A percentile compares a stretch with the other conserved stretches of the same genome.
Conservation (phyloP, 169 alveolate genomes). For the Babesia gibsoni region DNA sequence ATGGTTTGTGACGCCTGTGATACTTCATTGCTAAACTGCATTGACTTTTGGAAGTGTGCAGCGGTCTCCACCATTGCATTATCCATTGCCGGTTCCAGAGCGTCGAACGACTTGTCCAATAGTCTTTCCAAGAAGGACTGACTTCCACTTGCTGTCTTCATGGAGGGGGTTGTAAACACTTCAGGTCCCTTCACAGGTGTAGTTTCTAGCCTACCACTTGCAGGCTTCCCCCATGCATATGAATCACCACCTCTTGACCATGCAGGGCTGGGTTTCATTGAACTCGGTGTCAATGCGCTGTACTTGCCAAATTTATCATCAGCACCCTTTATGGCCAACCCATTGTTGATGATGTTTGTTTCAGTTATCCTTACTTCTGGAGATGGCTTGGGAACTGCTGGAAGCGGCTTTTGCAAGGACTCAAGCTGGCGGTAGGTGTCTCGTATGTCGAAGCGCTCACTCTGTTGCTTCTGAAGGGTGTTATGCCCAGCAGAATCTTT, state of each 20-base stretch:
- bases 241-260: background rate
- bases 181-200: background rate
- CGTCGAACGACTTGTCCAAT: conserved; percentile 59
- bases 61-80: background rate
- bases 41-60: background rate
- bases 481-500: background rate
- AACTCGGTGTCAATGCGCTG: background rate
- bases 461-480: background rate
- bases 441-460: background rate
- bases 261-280: background rate
- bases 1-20: background rate
- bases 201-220: background rate
- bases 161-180: conserved; percentile 7
- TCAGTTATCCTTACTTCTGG: background rate
- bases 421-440: conserved; percentile 4
- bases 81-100: background rate
- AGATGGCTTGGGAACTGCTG: background rate
- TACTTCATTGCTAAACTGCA: background rate
- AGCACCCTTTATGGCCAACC: background rate
- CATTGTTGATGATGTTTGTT: background rate
- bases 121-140: conserved; percentile 53
- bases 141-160: background rate
- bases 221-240: background rate
- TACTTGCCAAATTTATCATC: conserved; percentile 1
- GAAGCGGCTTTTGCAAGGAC: background rate